These are phyloP conservation scores for Colletotrichum tanaceti DNA, from an alignment of 2,329 filamentous ascomycete species.

Conservation along the genomic window DNA sequence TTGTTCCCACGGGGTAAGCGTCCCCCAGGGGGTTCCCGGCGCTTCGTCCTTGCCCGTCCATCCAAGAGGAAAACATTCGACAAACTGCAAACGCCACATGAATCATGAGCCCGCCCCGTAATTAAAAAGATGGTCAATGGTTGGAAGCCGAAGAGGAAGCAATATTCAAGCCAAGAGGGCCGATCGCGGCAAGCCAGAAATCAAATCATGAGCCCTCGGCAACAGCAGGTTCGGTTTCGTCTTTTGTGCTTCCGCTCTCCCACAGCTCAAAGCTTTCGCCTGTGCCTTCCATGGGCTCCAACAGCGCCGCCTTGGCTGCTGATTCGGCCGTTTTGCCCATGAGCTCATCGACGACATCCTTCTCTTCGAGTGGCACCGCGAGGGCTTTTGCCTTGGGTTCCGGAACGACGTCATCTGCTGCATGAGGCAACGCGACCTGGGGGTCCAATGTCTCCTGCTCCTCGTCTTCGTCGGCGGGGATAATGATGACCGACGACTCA, in stretches of 20 bases:
- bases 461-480: constrained; percentile 70
- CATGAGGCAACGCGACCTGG: constrained; percentile 21
- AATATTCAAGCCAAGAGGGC: constrained; percentile 9
- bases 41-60: constrained; percentile 21
- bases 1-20: constrained; percentile 22
- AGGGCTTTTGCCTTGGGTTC: constrained; percentile 44
- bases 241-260: constrained; percentile 75
- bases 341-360: constrained; percentile 52
- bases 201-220: constrained; percentile 44
- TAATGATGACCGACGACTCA: constrained; percentile 68
- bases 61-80: constrained; percentile 7
- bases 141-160: constrained; percentile 34
- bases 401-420: constrained; percentile 44
- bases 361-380: constrained; percentile 40
- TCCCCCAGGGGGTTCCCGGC: constrained; percentile 22
- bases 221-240: constrained; percentile 57
- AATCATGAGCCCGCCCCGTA: constrained; percentile 35
- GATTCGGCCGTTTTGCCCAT: constrained; percentile 52
- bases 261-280: constrained; percentile 74
- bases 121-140: constrained; percentile 40
- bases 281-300: constrained; percentile 68
- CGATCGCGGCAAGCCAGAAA: constrained; percentile 21
- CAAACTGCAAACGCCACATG: constrained; percentile 36
- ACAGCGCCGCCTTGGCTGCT: constrained; percentile 58
- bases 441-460: constrained; percentile 45